A percentile compares a stretch with the other conserved stretches of the same genome.
Evolutionary conservation across 179 eudicot genomes (phyloP).

Genomic region (Silene noctiflora): DNA sequence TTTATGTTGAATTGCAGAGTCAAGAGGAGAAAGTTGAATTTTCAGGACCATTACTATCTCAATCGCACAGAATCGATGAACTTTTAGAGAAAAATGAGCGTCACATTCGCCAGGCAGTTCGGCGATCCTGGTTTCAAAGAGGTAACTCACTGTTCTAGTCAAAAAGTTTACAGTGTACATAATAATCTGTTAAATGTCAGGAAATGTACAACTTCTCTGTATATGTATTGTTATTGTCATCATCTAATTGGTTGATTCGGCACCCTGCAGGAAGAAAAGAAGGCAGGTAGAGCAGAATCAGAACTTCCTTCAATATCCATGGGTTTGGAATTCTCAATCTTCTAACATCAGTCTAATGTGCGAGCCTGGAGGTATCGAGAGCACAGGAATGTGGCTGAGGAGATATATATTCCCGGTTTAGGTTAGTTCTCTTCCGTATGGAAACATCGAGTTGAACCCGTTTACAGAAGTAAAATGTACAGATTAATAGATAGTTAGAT

Average conservation of each 20-base stretch:
- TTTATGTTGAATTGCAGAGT: conserved; percentile 51
- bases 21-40: conserved; percentile 77
- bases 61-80: conserved; percentile 67
- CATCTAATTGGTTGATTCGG: conserved; percentile 13
- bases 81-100: conserved; percentile 87
- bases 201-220: background rate
- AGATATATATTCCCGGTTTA: background rate
- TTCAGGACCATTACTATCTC: conserved; percentile 83
- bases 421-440: conserved; percentile 9
- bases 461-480: conserved; percentile 10
- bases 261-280: conserved; percentile 28
- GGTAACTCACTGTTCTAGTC: conserved; percentile 40
- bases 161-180: background rate
- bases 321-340: background rate
- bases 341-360: background rate
- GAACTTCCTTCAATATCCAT: background rate
- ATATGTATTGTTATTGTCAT: background rate
- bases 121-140: conserved; percentile 91
- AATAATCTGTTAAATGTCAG: background rate
- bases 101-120: conserved; percentile 82
- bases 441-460: conserved; percentile 9
- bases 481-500: conserved; percentile 10
- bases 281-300: conserved; percentile 22
- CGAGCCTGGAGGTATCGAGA: background rate
- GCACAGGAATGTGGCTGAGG: conserved; percentile 1